These are phyloP conservation scores for Lasiosphaeriaceae sp. DNA, from an alignment of 495 filamentous ascomycete genomes.

Conservation along the genomic window DNA sequence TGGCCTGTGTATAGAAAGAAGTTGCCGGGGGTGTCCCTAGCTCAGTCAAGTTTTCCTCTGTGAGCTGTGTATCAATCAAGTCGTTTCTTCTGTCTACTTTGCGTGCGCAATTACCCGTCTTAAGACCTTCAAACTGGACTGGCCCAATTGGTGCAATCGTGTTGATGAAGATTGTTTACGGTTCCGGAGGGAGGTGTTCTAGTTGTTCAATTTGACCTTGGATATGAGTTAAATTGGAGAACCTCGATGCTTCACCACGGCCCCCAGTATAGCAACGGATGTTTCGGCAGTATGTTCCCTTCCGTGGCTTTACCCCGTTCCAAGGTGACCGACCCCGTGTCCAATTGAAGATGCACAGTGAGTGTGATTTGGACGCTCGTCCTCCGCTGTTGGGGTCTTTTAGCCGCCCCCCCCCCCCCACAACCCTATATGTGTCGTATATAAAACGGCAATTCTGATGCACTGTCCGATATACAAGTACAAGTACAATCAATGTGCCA, in stretches of 20 bases:
- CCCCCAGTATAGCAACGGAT: too few relatives aligned
- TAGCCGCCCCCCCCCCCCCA: background rate
- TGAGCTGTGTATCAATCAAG: constrained; percentile 44
- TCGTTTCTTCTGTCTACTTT: constrained; percentile 26
- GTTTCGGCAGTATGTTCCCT: background rate
- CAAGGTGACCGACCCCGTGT: background rate
- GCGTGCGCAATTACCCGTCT: background rate
- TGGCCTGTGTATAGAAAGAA: constrained; percentile 38
- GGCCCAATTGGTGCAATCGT: too few relatives aligned
- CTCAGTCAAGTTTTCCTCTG: constrained; percentile 36
- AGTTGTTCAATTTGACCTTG: too few relatives aligned
- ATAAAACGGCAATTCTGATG: too few relatives aligned
- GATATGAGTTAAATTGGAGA: too few relatives aligned
- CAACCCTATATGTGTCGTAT: background rate
- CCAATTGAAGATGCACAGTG: background rate
- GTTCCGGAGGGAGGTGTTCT: background rate
- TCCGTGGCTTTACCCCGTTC: background rate
- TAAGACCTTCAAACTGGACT: background rate
- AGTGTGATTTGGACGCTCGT: background rate
- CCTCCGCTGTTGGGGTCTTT: background rate
- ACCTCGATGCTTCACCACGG: too few relatives aligned
- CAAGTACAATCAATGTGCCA: too few relatives aligned
- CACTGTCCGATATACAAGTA: too few relatives aligned
- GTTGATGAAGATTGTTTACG: background rate
- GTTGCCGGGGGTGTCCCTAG: constrained; percentile 28